Base-by-base conservation (phyloP, 257 asterid genomes). In the Ajuga chamaepitys region DNA sequence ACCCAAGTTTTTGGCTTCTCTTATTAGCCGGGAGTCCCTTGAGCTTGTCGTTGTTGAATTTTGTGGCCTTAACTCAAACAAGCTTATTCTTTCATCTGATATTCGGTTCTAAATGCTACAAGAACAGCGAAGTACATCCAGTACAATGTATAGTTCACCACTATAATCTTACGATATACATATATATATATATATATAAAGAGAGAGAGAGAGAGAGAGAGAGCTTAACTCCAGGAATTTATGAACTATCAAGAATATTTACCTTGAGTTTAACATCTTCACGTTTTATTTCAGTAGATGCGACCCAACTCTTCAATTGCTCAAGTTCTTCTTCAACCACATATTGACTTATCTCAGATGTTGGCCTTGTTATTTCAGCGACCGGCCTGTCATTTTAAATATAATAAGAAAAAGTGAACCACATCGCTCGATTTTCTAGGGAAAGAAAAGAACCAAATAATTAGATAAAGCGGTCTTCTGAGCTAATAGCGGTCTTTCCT, bases 301-400 rank as follows among this genome's bases (percentile, higher is more conserved):
- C 69, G 13, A 85, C 57, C 79, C 83, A 75, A 14, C 61, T 79
- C 64, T 72, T 81, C 42, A 93, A 83, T 73, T 90, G 88, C 62
- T 81, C 85, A 35, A 94, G 86, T 72, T 95, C 97, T 70, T 76
- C 95, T 80, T 85, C 96, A 67, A 96, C 99, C 57, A 74, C 84
- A 4, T 82, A 37, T 28, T 69, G 74, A 75, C 56, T 85, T 54
- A 85, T 72, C 68, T 90, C 95, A 25, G 87, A 71, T 34, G 83
- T 58, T 54, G 88, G 80, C 70, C 73, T 79, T 66, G 78, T 77
- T 74, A 89, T 76, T 70, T 97, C 99, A 35, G 96, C 99, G n/a
- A n/a, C n/a, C n/a, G 45, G 96, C 95, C 97, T 93, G 80, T 57
- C 18, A 28, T 57, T 52, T 50, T 54, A 26, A 60, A 62, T 56